Percentiles rank a stretch among this genome's conserved stretches.
phyloP scores from a whole-genome alignment of 2,329 filamentous ascomycete species.

The Podosphaera fusca region DNA sequence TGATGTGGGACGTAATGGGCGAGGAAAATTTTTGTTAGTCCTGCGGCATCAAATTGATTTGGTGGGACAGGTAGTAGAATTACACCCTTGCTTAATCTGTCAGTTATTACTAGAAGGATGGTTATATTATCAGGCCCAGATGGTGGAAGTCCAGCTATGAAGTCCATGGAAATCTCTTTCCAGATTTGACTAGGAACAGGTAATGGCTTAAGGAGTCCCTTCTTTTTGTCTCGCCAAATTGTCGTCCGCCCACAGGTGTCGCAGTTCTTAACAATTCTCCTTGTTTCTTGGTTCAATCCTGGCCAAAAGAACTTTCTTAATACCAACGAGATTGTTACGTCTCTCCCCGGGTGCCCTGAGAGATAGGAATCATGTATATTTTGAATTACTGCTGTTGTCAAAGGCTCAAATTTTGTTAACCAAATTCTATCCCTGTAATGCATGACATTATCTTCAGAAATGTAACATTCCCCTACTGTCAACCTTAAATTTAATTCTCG shows the following conservation, averaged over 20 bases:
- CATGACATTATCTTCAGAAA: neutral
- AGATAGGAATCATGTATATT: slow-evolving; percentile 1
- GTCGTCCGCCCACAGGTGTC: neutral
- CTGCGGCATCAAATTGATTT: neutral
- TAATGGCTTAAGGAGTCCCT: neutral
- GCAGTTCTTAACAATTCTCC: neutral
- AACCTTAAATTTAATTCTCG: neutral
- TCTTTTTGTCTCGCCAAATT: slow-evolving; percentile 1
- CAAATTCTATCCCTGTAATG: neutral
- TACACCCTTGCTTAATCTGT: neutral
- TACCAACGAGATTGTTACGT: neutral
- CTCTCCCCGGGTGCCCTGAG: neutral
- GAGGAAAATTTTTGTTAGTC: neutral
- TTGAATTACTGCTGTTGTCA: neutral
- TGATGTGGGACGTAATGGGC: neutral
- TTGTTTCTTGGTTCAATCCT: neutral
- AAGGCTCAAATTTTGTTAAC: neutral
- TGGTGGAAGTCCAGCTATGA: neutral
- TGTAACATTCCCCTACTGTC: neutral
- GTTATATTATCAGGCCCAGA: neutral
- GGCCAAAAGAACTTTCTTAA: neutral
- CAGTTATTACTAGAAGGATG: neutral
- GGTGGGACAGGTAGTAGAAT: neutral
- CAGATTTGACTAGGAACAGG: neutral
- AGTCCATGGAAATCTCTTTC: slow-evolving; percentile 3